Conservation (phyloP, 176 grass and related monocot genomes). For the Carex myosuroides region DNA sequence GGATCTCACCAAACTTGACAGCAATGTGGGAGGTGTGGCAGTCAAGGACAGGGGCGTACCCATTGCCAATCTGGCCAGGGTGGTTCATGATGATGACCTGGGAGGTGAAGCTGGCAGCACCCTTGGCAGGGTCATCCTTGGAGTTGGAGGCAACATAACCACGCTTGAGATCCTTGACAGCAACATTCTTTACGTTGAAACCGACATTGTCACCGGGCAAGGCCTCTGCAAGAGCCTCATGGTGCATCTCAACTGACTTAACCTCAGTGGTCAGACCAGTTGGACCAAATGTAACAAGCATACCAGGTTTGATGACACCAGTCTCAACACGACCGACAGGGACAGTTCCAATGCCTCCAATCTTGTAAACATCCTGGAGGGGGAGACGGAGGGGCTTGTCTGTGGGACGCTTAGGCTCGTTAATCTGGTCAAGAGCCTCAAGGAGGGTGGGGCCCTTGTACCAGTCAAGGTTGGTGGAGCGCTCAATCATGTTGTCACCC, state of each 20-base stretch:
- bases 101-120: conserved; percentile 22
- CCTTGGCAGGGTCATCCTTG: conserved; percentile 28
- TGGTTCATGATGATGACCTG: conserved; percentile 35
- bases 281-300: conserved; percentile 23
- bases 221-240: conserved; percentile 19
- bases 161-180: conserved; percentile 31
- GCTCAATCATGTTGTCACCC: conserved; percentile 46
- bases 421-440: conserved; percentile 32
- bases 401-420: conserved; percentile 26
- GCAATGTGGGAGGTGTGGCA: conserved; percentile 24
- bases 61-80: conserved; percentile 21
- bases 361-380: conserved; percentile 31
- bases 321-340: conserved; percentile 25
- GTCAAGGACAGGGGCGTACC: conserved; percentile 10
- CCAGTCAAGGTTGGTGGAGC: conserved; percentile 44
- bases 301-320: conserved; percentile 20
- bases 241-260: conserved; percentile 32
- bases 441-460: conserved; percentile 44
- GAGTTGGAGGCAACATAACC: conserved; percentile 27
- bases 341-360: conserved; percentile 28
- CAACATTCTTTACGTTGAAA: conserved; percentile 28
- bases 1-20: conserved; percentile 25
- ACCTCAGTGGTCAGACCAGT: conserved; percentile 24
- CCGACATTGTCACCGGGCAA: conserved; percentile 19
- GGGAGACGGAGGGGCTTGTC: conserved; percentile 34